Percentiles rank a stretch among this genome's conserved stretches.
Evolutionary conservation across 1,139 yeast species (phyloP).

Genomic region (Hansenula sp.): DNA sequence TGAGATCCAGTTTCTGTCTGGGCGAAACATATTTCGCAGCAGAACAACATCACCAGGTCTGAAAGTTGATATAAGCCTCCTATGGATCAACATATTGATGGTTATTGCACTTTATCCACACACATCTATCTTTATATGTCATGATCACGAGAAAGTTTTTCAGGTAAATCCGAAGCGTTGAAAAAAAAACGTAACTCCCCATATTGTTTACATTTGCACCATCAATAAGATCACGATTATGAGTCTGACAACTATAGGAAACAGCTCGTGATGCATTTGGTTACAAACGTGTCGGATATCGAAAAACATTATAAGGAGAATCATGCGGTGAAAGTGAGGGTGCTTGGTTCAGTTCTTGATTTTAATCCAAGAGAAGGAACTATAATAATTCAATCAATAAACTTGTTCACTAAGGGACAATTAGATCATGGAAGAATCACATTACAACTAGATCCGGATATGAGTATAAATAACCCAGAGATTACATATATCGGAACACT

Average conservation of each 20-base stretch:
- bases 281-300: constrained; percentile 12
- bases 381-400: constrained; percentile 12
- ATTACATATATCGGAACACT: constrained; percentile 17
- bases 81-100: constrained; percentile 1
- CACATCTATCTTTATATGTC: background rate
- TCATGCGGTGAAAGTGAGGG: constrained; percentile 21
- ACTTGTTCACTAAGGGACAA: constrained; percentile 7
- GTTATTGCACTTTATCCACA: no score
- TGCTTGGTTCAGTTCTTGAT: constrained; percentile 25
- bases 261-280: constrained; percentile 8
- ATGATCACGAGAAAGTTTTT: background rate
- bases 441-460: background rate
- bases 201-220: no score
- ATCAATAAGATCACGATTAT: no score
- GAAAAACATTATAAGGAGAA: constrained; percentile 8
- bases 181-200: background rate
- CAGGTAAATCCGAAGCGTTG: background rate
- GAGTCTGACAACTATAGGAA: no score
- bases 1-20: constrained; percentile 22
- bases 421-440: background rate
- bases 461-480: constrained; percentile 11
- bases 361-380: constrained; percentile 20
- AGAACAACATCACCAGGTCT: constrained; percentile 18
- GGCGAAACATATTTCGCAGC: constrained; percentile 15
- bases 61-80: constrained; percentile 11